Evolutionary conservation across 306 rosid genomes (phyloP).

Genomic region (Carpinus viminea): DNA sequence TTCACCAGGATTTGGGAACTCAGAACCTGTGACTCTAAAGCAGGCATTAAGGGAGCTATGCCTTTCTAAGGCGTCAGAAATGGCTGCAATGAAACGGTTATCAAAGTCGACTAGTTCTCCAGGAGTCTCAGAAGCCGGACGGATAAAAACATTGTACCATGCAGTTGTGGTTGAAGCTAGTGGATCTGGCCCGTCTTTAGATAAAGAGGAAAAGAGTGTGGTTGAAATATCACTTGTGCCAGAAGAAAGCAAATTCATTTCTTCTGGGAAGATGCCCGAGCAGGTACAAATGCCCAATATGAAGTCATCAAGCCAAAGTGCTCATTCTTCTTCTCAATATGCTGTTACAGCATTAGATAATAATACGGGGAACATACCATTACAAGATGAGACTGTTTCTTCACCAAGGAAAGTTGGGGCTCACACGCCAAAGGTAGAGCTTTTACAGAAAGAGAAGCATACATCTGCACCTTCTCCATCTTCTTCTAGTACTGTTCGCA

Average conservation of each 20-base stretch:
- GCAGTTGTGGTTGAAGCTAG: slow-evolving; percentile 67
- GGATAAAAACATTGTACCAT: slow-evolving; percentile 82
- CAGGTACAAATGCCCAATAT: slow-evolving; percentile 38
- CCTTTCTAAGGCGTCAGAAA: slow-evolving; percentile 95
- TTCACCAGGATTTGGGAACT: slow-evolving; percentile 63
- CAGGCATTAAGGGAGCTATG: slow-evolving; percentile 91
- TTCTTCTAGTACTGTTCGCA: slow-evolving; percentile 29
- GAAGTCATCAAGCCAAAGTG: slow-evolving; percentile 41
- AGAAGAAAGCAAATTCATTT: slow-evolving; percentile 53
- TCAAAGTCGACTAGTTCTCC: slow-evolving; percentile 73
- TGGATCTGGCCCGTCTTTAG: slow-evolving; percentile 38
- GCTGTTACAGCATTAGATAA: slow-evolving; percentile 33
- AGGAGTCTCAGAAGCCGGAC: slow-evolving; percentile 80
- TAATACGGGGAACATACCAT: slow-evolving; percentile 17
- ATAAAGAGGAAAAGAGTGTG: slow-evolving; percentile 41
- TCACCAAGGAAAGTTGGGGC: slow-evolving; percentile 42
- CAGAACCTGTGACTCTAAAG: slow-evolving; percentile 74
- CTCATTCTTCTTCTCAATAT: slow-evolving; percentile 44
- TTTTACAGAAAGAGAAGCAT: slow-evolving; percentile 42
- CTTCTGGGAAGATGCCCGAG: slow-evolving; percentile 35
- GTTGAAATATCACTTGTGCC: slow-evolving; percentile 54
- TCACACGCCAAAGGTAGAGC: slow-evolving; percentile 39
- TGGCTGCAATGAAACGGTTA: slow-evolving; percentile 89
- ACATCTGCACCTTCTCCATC: slow-evolving; percentile 33
- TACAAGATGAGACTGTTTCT: slow-evolving; percentile 34